Conservation (phyloP, 495 filamentous ascomycete genomes). For the Aspergillus leporis region DNA sequence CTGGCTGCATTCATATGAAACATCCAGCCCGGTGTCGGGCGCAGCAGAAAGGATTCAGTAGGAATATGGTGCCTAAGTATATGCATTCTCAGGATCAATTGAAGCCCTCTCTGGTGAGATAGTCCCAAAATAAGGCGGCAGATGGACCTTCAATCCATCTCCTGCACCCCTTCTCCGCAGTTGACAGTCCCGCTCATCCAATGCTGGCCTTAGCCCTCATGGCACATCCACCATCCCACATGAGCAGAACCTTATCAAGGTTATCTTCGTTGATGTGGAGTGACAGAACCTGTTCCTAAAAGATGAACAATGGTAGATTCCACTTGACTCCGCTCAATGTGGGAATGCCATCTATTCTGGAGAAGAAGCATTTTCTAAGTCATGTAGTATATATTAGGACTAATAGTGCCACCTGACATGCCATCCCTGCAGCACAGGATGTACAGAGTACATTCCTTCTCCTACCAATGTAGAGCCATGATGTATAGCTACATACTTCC, state of each 20-base stretch:
- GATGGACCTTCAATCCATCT: conserved; percentile 11
- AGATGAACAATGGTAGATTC: conserved; percentile 21
- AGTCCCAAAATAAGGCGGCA: conserved; percentile 8
- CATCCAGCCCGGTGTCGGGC: conserved; percentile 3
- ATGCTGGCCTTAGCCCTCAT: conserved; percentile 29
- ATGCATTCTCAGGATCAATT: not conserved
- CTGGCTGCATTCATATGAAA: conserved; percentile 14
- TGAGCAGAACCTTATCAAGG: conserved; percentile 29
- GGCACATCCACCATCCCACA: conserved; percentile 33
- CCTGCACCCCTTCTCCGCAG: conserved; percentile 27
- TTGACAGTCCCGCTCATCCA: conserved; percentile 26
- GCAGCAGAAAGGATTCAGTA: not conserved
- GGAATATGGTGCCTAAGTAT: not conserved
- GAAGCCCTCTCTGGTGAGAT: not conserved
- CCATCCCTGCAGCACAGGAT: not conserved
- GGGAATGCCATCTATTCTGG: conserved; percentile 4
- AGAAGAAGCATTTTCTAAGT: not conserved
- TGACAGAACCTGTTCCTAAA: conserved; percentile 18
- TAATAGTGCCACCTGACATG: not conserved
- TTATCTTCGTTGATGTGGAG: conserved; percentile 27
- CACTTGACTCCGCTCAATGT: conserved; percentile 24
- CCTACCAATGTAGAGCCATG: not conserved
- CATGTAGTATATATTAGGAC: not conserved
- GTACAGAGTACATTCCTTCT: not conserved
- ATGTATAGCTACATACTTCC: conserved; percentile 1